These are phyloP conservation scores for Backusella liffmaniae DNA, from an alignment of 192 early-diverging fungal species.

Conservation along the genomic window DNA sequence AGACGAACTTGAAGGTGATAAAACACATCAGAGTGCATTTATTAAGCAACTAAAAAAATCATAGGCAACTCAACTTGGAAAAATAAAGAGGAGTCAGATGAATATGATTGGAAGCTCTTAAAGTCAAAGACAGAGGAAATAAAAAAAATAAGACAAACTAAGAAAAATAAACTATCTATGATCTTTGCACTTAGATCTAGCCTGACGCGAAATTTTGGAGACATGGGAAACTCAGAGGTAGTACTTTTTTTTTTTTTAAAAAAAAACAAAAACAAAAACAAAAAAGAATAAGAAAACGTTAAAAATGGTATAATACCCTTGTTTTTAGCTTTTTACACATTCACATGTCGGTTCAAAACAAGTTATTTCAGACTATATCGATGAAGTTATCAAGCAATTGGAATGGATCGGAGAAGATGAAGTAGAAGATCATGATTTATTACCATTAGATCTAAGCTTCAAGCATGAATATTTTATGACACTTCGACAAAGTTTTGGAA, in stretches of 20 bases:
- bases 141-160: constrained; percentile 37
- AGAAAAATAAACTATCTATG: constrained; percentile 51
- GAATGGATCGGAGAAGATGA: constrained; percentile 61
- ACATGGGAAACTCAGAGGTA: constrained; percentile 75
- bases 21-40: background rate
- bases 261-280: background rate
- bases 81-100: constrained; percentile 49
- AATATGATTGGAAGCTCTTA: constrained; percentile 75
- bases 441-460: constrained; percentile 47
- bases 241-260: background rate
- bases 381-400: constrained; percentile 71
- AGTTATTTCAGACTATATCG: constrained; percentile 78
- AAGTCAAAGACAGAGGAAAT: constrained; percentile 56
- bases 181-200: constrained; percentile 69
- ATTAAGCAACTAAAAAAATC: background rate
- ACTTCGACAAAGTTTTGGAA: constrained; percentile 75
- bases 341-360: constrained; percentile 69
- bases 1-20: constrained; percentile 57
- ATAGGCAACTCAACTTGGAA: constrained; percentile 64
- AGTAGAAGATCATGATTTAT: background rate
- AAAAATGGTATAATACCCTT: background rate
- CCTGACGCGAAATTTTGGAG: constrained; percentile 69
- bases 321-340: constrained; percentile 59
- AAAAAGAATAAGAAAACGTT: background rate
- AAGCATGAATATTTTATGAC: constrained; percentile 79